These are phyloP conservation scores for Microcyclosporella mali DNA, from an alignment of 2,329 filamentous ascomycete genomes.

Conservation along the genomic window DNA sequence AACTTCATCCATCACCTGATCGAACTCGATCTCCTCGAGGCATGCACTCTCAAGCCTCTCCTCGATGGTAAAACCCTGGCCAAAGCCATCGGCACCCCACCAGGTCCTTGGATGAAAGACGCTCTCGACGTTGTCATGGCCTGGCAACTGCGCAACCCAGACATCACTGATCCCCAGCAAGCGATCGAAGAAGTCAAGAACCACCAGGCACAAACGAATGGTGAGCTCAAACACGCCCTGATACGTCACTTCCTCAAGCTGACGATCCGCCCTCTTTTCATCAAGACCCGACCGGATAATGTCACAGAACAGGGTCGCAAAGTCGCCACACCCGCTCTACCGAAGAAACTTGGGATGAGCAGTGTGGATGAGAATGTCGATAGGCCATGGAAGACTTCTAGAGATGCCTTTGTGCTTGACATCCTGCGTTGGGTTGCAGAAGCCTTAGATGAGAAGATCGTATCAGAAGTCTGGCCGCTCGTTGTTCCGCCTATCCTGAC, in stretches of 20 bases:
- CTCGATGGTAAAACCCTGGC: constrained; percentile 71
- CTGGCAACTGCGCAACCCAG: constrained; percentile 83
- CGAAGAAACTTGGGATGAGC: constrained; percentile 31
- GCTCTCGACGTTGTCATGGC: constrained; percentile 74
- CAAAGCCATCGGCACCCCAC: constrained; percentile 58
- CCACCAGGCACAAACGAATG: constrained; percentile 28
- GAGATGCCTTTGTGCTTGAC: constrained; percentile 46
- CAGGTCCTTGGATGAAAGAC: constrained; percentile 76
- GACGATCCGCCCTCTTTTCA: constrained; percentile 64
- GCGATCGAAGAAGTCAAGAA: constrained; percentile 42
- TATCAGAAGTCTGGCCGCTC: constrained; percentile 59
- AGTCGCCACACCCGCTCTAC: constrained; percentile 40
- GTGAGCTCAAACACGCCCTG: constrained; percentile 47
- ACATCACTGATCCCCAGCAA: constrained; percentile 49
- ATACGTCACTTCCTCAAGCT: constrained; percentile 53
- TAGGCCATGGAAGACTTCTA: constrained; percentile 57
- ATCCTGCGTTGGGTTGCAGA: constrained; percentile 58
- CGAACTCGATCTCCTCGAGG: constrained; percentile 47
- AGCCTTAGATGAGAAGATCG: constrained; percentile 43
- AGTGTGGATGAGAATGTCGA: constrained; percentile 37
- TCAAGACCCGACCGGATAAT: constrained; percentile 46
- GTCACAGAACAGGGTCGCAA: constrained; percentile 55
- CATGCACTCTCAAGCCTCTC: constrained; percentile 43
- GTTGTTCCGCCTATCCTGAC: constrained; percentile 64
- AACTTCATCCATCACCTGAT: constrained; percentile 49